A percentile compares a stretch with the other conserved stretches of the same genome.
phyloP scores from a whole-genome alignment of 306 rosid species.

The Astragalus membranaceus region DNA sequence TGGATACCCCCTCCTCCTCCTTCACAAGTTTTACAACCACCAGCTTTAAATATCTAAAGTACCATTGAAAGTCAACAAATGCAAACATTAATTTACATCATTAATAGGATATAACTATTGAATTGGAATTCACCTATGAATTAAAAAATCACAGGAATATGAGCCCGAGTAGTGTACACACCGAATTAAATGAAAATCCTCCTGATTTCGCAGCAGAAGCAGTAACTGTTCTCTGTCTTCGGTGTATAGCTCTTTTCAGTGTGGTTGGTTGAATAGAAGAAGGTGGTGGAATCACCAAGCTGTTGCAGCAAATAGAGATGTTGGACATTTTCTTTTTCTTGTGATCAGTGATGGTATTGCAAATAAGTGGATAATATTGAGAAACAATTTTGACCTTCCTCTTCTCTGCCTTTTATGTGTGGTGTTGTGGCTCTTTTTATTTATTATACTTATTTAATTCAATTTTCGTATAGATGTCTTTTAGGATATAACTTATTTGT shows the following conservation, averaged over 20 bases:
- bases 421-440: not conserved
- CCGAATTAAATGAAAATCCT: constrained; percentile 49
- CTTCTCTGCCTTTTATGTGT: no score
- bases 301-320: not conserved
- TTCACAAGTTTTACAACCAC: constrained; percentile 45
- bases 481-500: no score
- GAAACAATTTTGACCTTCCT: not conserved
- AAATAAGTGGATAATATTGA: not conserved
- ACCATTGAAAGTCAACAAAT: not conserved
- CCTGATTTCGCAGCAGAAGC: constrained; percentile 47
- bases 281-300: not conserved
- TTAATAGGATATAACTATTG: not conserved
- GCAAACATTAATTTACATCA: not conserved
- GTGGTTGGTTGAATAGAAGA: not conserved
- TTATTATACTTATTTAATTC: not conserved
- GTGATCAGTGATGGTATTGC: not conserved
- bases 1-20: constrained; percentile 80
- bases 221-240: not conserved
- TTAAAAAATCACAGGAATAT: no score
- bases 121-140: not conserved
- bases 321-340: not conserved
- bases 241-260: not conserved
- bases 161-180: not conserved
- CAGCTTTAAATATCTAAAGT: constrained; percentile 36
- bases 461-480: no score